Conservation (phyloP, 805 yeast species). For the Candida nemodendra region DNA sequence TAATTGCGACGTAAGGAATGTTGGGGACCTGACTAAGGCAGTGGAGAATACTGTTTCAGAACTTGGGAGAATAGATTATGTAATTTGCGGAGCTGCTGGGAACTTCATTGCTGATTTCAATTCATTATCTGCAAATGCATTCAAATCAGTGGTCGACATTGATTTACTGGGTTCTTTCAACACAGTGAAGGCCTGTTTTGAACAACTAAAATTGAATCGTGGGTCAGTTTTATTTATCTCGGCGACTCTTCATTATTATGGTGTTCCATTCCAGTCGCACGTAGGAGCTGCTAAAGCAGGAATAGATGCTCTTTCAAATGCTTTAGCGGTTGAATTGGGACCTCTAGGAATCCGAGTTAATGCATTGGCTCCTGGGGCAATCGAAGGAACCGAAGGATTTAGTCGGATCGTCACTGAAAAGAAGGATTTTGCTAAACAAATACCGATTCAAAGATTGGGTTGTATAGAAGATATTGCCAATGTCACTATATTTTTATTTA, state of each 20-base stretch:
- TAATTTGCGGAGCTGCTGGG: slow-evolving; percentile 96
- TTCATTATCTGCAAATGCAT: slow-evolving; percentile 79
- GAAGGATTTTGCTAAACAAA: slow-evolving; percentile 40
- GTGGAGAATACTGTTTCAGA: slow-evolving; percentile 61
- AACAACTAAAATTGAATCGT: slow-evolving; percentile 58
- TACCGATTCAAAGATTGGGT: slow-evolving; percentile 72
- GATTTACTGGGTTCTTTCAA: slow-evolving; percentile 88
- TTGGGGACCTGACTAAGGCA: slow-evolving; percentile 57
- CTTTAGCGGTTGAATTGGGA: slow-evolving; percentile 87
- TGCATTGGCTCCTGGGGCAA: slow-evolving; percentile 90
- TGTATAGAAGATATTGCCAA: slow-evolving; percentile 78
- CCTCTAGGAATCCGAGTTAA: slow-evolving; percentile 84
- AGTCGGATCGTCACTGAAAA: slow-evolving; percentile 54
- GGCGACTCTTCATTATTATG: slow-evolving; percentile 87
- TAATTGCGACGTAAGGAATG: slow-evolving; percentile 74
- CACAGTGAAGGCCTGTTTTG: slow-evolving; percentile 79
- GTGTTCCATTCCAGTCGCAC: slow-evolving; percentile 85
- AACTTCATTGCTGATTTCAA: slow-evolving; percentile 82
- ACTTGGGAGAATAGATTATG: slow-evolving; percentile 80
- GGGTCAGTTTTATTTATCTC: slow-evolving; percentile 79
- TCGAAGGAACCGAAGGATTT: slow-evolving; percentile 84
- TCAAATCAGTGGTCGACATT: slow-evolving; percentile 81
- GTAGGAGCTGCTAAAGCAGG: slow-evolving; percentile 97
- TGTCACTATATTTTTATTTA: slow-evolving; percentile 78
- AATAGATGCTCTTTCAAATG: slow-evolving; percentile 79